phyloP scores from a whole-genome alignment of 2,329 filamentous ascomycete species.

The Diaporthe helianthi region DNA sequence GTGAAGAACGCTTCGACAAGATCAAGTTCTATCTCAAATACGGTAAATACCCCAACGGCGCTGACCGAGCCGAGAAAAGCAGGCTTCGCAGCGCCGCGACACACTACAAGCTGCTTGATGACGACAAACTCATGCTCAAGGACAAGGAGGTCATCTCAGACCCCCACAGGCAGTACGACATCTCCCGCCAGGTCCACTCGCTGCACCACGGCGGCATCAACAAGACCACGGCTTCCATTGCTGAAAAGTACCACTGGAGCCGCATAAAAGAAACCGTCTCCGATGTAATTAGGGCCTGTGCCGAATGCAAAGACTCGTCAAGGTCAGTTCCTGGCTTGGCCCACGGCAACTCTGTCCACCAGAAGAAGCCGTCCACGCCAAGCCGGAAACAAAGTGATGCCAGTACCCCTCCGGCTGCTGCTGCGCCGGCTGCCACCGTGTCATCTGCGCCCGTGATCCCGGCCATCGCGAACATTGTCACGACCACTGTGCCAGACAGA shows the following conservation, averaged over 20 bases:
- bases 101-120: conserved; percentile 85
- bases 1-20: conserved; percentile 97
- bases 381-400: conserved; percentile 22
- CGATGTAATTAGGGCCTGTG: conserved; percentile 90
- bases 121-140: conserved; percentile 91
- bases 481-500: conserved; percentile 3
- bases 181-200: conserved; percentile 79
- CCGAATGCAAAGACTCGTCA: conserved; percentile 82
- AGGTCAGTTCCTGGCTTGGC: conserved; percentile 51
- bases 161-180: conserved; percentile 87
- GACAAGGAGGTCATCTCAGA: conserved; percentile 97
- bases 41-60: conserved; percentile 89
- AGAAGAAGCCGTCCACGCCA: conserved; percentile 30
- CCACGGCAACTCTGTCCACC: conserved; percentile 11
- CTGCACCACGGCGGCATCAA: conserved; percentile 90
- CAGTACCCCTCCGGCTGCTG: conserved; percentile 20
- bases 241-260: conserved; percentile 96
- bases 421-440: conserved; percentile 30
- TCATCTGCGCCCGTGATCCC: conserved; percentile 39
- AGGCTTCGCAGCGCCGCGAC: conserved; percentile 91
- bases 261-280: conserved; percentile 97
- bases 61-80: conserved; percentile 94
- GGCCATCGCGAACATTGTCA: conserved; percentile 26
- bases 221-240: conserved; percentile 94
- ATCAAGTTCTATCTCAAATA: conserved; percentile 97